These are phyloP conservation scores for Hyphodiscus sp. DNA, from an alignment of 2,329 filamentous ascomycete genomes.

Conservation along the genomic window DNA sequence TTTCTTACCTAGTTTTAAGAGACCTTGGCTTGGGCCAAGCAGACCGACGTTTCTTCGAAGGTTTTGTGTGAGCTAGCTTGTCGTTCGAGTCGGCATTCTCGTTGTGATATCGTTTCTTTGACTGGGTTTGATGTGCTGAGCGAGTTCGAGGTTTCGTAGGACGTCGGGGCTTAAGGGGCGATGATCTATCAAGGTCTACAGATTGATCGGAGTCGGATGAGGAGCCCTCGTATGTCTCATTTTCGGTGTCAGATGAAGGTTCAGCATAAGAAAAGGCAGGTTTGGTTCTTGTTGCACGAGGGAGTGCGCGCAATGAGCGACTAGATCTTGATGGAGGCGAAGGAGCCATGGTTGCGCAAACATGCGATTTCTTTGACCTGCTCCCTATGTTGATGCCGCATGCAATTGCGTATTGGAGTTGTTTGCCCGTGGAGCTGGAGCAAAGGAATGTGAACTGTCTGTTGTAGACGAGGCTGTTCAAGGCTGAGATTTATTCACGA, in stretches of 20 bases:
- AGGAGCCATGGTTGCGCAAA: background rate
- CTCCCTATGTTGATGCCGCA: background rate
- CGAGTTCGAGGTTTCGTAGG: conserved; percentile 2
- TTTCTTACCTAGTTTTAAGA: background rate
- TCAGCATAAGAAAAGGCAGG: conserved; percentile 25
- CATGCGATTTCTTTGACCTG: background rate
- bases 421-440: background rate
- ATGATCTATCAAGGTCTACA: background rate
- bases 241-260: conserved; percentile 12
- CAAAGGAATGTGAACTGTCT: too few relatives aligned
- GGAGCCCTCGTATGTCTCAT: conserved; percentile 4
- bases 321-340: background rate
- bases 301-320: conserved; percentile 9
- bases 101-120: background rate
- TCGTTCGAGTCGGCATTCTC: background rate
- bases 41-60: conserved; percentile 16
- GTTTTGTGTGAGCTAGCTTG: background rate
- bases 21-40: background rate
- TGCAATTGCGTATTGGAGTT: background rate
- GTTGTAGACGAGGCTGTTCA: too few relatives aligned
- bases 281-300: conserved; percentile 20
- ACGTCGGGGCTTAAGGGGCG: background rate
- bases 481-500: too few relatives aligned
- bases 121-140: background rate
- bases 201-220: conserved; percentile 6